Evolutionary conservation across 495 filamentous ascomycete species (phyloP).

Genomic region (Penicillium coffeae): DNA sequence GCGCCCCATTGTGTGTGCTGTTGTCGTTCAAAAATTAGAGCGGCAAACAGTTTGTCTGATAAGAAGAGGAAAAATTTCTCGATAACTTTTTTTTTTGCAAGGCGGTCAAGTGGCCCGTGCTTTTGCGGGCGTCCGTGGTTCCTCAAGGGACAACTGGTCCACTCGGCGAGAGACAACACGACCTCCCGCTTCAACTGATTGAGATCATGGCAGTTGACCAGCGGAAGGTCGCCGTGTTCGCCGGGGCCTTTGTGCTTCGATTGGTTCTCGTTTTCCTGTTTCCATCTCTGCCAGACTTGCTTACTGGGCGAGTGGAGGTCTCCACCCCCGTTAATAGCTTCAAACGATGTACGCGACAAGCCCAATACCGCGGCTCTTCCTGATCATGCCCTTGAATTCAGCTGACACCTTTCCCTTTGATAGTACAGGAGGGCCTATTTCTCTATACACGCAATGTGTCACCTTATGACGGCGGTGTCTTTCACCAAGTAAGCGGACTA

Average conservation of each 20-base stretch:
- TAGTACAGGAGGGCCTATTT: conserved; percentile 94
- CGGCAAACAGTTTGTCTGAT: conserved; percentile 21
- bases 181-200: background rate
- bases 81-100: conserved; percentile 37
- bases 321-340: conserved; percentile 97
- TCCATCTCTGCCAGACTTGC: conserved; percentile 77
- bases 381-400: no score
- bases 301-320: conserved; percentile 90
- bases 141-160: conserved; percentile 25
- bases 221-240: conserved; percentile 71
- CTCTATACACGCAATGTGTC: conserved; percentile 95
- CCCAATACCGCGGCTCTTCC: no score
- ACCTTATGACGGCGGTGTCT: conserved; percentile 96
- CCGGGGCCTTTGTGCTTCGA: conserved; percentile 71
- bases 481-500: conserved; percentile 66
- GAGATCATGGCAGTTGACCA: conserved; percentile 61
- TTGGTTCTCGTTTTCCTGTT: conserved; percentile 77
- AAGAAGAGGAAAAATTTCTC: conserved; percentile 36
- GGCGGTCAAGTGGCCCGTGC: conserved; percentile 36
- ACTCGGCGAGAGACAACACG: conserved; percentile 7
- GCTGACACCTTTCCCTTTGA: no score
- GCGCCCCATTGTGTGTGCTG: conserved; percentile 57
- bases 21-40: conserved; percentile 7
- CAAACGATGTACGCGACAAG: conserved; percentile 71
- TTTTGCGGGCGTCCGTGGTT: conserved; percentile 27